Evolutionary conservation across 805 yeast species (phyloP).

Genomic region (Saturnispora quitensis): DNA sequence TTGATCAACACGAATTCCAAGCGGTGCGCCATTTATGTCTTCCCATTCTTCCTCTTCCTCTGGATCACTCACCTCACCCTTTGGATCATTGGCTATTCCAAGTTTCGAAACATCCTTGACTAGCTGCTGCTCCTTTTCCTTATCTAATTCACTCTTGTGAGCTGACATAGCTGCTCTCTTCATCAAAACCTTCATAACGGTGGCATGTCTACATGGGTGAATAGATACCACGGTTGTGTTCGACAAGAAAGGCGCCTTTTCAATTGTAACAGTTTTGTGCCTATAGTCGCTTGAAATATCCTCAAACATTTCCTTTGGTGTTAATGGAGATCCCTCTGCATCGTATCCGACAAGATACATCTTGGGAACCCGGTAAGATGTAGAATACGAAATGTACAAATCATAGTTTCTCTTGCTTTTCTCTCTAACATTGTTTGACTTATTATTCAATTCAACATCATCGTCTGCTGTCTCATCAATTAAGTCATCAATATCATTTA

Average conservation of each 20-base stretch:
- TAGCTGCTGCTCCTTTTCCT: constrained; percentile 20
- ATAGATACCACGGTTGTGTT: constrained; percentile 77
- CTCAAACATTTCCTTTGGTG: constrained; percentile 88
- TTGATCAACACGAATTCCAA: constrained; percentile 75
- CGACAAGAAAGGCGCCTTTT: constrained; percentile 75
- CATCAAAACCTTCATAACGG: constrained; percentile 85
- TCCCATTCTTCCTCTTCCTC: constrained; percentile 21
- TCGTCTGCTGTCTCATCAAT: constrained; percentile 29
- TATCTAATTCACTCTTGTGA: constrained; percentile 19
- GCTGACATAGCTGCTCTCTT: constrained; percentile 54
- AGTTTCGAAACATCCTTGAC: constrained; percentile 37
- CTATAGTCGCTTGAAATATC: constrained; percentile 88
- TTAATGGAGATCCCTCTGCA: constrained; percentile 72
- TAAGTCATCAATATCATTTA: constrained; percentile 34
- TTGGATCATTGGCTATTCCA: constrained; percentile 34
- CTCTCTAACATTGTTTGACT: constrained; percentile 26
- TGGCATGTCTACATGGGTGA: constrained; percentile 94
- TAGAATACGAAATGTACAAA: constrained; percentile 83
- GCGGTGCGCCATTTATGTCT: constrained; percentile 13
- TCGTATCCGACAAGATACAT: constrained; percentile 84
- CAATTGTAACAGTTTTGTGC: constrained; percentile 94
- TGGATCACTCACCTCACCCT: constrained; percentile 11
- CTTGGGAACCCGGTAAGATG: constrained; percentile 93
- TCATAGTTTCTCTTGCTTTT: constrained; percentile 65
- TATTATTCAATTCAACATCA: constrained; percentile 15